Conservation (phyloP, 2,329 filamentous ascomycete species). For the Hypoxylon sp. region DNA sequence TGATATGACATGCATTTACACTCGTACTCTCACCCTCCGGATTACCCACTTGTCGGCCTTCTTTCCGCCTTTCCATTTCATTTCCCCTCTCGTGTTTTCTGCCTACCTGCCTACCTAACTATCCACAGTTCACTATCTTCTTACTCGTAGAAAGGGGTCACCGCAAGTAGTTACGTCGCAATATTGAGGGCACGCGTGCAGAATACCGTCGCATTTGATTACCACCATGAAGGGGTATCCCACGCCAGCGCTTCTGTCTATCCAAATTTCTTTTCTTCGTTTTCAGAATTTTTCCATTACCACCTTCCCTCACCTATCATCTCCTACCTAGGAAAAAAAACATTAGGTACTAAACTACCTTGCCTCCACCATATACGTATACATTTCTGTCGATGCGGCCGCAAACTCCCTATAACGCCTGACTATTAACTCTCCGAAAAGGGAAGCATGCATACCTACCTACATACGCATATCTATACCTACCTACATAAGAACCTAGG, state of each 20-base stretch:
- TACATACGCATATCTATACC: background rate
- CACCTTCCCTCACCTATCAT: slow-evolving; percentile 8
- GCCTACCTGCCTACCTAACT: slow-evolving; percentile 18
- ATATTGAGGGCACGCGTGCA: slow-evolving; percentile 35
- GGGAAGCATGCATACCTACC: background rate
- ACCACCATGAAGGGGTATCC: slow-evolving; percentile 43
- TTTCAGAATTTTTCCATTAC: slow-evolving; percentile 23
- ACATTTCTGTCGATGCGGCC: background rate
- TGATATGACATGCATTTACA: background rate
- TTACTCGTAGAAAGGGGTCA: slow-evolving; percentile 10
- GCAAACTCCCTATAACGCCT: background rate
- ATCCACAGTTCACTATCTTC: slow-evolving; percentile 8
- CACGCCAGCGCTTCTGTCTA: slow-evolving; percentile 9
- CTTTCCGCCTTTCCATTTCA: background rate
- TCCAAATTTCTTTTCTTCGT: slow-evolving; percentile 1
- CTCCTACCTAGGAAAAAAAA: background rate
- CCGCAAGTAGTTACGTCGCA: slow-evolving; percentile 22
- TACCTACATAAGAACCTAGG: background rate
- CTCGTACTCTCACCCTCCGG: background rate
- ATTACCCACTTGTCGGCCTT: background rate
- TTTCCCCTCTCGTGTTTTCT: background rate
- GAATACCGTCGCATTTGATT: slow-evolving; percentile 51
- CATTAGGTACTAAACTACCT: background rate
- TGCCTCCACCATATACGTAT: background rate
- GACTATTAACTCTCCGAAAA: background rate